Evolutionary conservation across 2,329 filamentous ascomycete species (phyloP).

Genomic region (Fusarium circinatum): DNA sequence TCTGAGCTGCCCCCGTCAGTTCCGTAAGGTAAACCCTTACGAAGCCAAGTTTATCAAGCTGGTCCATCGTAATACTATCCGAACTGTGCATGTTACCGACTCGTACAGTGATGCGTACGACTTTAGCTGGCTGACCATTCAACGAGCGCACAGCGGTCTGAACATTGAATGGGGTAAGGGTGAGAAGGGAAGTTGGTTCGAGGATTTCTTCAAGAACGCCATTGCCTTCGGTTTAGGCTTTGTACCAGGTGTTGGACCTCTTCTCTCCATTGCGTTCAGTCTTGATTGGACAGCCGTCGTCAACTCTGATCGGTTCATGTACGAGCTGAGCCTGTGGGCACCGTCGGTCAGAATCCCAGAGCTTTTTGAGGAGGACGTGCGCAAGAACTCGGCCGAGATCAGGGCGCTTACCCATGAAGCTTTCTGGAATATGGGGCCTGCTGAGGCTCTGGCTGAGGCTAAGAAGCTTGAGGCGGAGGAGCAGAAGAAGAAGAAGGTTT

Average conservation of each 20-base stretch:
- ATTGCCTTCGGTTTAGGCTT: not conserved
- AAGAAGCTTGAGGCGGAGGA: not conserved
- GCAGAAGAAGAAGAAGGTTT: not conserved
- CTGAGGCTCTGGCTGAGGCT: not conserved
- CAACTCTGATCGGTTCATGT: not conserved
- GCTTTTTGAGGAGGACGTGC: not conserved
- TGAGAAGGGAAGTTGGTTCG: not conserved
- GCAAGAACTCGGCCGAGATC: not conserved
- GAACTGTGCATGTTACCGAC: not conserved
- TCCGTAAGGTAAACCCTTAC: too few species aligned
- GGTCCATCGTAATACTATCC: not conserved
- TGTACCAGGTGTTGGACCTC: fast-evolving
- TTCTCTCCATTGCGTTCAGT: not conserved
- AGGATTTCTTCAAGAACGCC: not conserved
- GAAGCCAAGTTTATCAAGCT: not conserved
- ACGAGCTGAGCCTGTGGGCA: not conserved
- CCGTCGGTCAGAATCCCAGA: not conserved
- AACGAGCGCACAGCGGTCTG: not conserved
- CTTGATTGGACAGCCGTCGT: not conserved
- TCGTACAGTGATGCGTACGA: not conserved
- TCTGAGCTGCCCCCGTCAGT: too few species aligned
- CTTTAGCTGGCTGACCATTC: not conserved
- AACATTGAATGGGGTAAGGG: not conserved
- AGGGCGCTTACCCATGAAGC: not conserved
- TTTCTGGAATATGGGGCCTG: fast-evolving